Conservation (phyloP, 2,329 filamentous ascomycete genomes). For the Hyphodiscus sp. region DNA sequence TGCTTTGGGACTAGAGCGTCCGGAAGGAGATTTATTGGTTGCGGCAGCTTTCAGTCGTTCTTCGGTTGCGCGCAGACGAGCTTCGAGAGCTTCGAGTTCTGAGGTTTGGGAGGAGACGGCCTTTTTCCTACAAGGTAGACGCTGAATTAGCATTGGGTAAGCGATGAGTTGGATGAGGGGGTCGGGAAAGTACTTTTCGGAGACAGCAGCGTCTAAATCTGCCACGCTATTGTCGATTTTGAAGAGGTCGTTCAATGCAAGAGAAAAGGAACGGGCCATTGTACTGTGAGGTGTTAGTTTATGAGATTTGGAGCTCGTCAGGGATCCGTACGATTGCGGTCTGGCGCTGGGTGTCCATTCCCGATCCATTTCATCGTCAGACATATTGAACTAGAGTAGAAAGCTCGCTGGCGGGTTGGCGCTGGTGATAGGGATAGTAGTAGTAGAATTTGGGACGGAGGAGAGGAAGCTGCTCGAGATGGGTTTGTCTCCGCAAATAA, state of each 20-base stretch:
- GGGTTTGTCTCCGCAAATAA: neutral
- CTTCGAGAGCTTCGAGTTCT: conserved; percentile 82
- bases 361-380: conserved; percentile 65
- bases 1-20: conserved; percentile 18
- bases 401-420: too few species aligned
- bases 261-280: conserved; percentile 80
- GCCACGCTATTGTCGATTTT: conserved; percentile 74
- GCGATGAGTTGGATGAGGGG: neutral
- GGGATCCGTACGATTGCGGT: conserved; percentile 71
- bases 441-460: neutral
- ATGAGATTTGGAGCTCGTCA: neutral
- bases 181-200: conserved; percentile 59
- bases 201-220: conserved; percentile 66
- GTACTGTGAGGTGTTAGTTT: conserved; percentile 49
- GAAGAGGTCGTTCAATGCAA: conserved; percentile 83
- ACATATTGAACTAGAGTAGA: conserved; percentile 21
- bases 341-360: conserved; percentile 75
- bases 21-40: neutral
- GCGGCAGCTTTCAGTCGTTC: conserved; percentile 51
- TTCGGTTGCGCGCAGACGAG: conserved; percentile 78
- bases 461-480: neutral
- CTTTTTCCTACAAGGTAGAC: conserved; percentile 57
- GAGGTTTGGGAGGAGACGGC: conserved; percentile 65
- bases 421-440: too few species aligned
- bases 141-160: neutral